A percentile compares a stretch with the other conserved stretches of the same genome.
These are phyloP conservation scores for Stagonosporopsis rhizophila DNA, from an alignment of 2,329 filamentous ascomycete species.

Conservation along the genomic window DNA sequence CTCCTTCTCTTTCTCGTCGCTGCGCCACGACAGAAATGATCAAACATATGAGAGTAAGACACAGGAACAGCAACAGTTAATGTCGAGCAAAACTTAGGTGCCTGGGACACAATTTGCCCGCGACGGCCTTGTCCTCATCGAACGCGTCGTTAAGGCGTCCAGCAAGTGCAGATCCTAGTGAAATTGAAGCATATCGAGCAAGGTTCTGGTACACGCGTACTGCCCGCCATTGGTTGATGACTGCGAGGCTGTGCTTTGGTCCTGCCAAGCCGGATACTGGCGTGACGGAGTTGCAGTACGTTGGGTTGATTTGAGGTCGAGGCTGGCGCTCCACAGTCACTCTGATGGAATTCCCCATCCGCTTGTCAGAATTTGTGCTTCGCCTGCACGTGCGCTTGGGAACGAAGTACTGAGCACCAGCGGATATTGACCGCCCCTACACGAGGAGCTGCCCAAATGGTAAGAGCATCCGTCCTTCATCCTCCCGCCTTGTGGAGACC, in stretches of 20 bases:
- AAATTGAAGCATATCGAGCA: background rate
- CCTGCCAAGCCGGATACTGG: background rate
- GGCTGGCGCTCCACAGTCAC: background rate
- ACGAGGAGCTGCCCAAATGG: background rate
- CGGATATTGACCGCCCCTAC: background rate
- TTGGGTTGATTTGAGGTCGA: background rate
- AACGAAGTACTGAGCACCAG: background rate
- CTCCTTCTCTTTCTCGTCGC: background rate
- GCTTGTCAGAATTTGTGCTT: background rate
- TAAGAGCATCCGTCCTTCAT: background rate
- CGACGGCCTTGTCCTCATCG: background rate
- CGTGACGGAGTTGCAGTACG: background rate
- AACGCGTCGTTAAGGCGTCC: conserved; percentile 4
- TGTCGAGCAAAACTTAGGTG: background rate
- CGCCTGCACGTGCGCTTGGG: background rate
- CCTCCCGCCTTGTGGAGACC: background rate
- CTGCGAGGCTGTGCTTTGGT: conserved; percentile 1
- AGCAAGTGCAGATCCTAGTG: conserved; percentile 7
- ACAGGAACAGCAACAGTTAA: background rate
- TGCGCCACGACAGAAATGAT: background rate
- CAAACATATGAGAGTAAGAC: background rate
- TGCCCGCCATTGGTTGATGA: background rate
- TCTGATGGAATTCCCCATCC: background rate
- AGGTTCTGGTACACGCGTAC: background rate
- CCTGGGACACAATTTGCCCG: background rate